A percentile compares a stretch with the other conserved stretches of the same genome.
These are phyloP conservation scores for Tolypocladium tundrense DNA, from an alignment of 2,329 filamentous ascomycete species.

Conservation along the genomic window DNA sequence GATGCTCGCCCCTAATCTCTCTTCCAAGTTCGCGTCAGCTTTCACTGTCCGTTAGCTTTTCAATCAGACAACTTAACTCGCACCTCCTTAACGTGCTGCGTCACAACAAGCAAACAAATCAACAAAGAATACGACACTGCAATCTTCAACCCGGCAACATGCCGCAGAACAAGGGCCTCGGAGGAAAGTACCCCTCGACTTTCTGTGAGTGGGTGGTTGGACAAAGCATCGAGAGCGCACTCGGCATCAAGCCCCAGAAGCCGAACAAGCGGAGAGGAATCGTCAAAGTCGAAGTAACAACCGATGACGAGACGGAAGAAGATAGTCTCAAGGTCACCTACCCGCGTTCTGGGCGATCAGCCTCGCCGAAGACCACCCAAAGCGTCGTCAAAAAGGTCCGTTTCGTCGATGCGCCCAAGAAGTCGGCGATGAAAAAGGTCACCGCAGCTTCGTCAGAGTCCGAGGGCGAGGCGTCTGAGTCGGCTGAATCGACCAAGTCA, in stretches of 20 bases:
- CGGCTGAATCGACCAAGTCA: conserved; percentile 8
- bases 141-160: neutral
- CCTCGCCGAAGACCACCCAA: conserved; percentile 2
- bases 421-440: conserved; percentile 26
- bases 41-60: no score
- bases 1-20: neutral
- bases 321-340: conserved; percentile 39
- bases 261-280: conserved; percentile 17
- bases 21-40: neutral
- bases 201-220: conserved; percentile 33
- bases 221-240: conserved; percentile 20
- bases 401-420: conserved; percentile 24
- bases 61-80: no score
- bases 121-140: neutral
- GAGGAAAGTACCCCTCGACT: conserved; percentile 3
- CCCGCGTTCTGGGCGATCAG: conserved; percentile 25
- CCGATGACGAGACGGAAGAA: conserved; percentile 40
- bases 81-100: neutral
- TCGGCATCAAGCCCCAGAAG: conserved; percentile 16
- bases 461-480: conserved; percentile 11
- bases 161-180: neutral
- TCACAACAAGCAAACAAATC: neutral
- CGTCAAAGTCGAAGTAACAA: conserved; percentile 31
- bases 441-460: conserved; percentile 12
- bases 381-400: conserved; percentile 30